Conservation (phyloP, 2,329 filamentous ascomycete species). For the Curvularia lunata region DNA sequence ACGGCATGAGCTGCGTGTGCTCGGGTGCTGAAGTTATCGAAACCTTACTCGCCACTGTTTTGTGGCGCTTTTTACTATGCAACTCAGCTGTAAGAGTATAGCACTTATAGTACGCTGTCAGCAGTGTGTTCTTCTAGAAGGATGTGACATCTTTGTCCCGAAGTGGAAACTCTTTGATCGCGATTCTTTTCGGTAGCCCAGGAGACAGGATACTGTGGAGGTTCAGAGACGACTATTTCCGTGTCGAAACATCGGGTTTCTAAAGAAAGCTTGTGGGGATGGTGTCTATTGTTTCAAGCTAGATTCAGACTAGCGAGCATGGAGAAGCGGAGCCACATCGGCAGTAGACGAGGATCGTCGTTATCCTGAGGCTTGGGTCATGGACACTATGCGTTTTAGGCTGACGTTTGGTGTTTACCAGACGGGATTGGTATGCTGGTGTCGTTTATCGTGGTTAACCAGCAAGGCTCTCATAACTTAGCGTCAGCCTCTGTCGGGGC, state of each 20-base stretch:
- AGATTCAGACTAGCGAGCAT: conserved; percentile 15
- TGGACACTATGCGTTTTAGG: conserved; percentile 18
- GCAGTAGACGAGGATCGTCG: conserved; percentile 23
- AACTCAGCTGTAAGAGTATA: not conserved
- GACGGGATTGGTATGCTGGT: not conserved
- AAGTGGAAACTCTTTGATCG: not conserved
- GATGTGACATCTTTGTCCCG: not conserved
- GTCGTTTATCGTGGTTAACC: not conserved
- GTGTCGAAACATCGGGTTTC: conserved; percentile 26
- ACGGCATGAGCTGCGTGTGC: not conserved
- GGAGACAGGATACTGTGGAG: conserved; percentile 4
- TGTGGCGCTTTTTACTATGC: conserved; percentile 4
- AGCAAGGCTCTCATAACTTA: not conserved
- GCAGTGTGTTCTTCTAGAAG: not conserved
- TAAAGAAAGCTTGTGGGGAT: conserved; percentile 29
- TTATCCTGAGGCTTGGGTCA: conserved; percentile 12
- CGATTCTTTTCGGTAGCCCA: conserved; percentile 5
- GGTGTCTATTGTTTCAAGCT: conserved; percentile 24
- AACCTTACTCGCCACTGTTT: not conserved
- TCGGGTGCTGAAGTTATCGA: not conserved
- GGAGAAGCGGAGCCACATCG: conserved; percentile 8
- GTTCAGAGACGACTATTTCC: conserved; percentile 8
- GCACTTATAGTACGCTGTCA: conserved; percentile 1
- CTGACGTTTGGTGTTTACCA: not conserved
- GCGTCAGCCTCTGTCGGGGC: not conserved